These are phyloP conservation scores for Trichomonas vaginalis DNA, from an alignment of 208 protist species.

Conservation along the genomic window DNA sequence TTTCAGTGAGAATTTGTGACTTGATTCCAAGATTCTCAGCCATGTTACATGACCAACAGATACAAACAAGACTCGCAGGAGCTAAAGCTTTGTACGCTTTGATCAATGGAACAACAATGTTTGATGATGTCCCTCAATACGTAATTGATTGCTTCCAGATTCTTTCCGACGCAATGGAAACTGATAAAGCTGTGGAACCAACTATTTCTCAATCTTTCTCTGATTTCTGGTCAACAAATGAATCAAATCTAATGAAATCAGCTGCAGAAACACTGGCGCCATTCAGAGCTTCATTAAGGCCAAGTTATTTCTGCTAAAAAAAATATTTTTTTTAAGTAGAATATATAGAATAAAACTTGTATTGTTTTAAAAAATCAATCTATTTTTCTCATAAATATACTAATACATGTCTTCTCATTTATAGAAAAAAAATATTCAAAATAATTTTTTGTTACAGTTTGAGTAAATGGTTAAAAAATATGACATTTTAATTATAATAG, in stretches of 20 bases:
- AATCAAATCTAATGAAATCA: background rate
- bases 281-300: background rate
- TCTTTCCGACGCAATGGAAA: background rate
- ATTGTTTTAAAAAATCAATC: no score
- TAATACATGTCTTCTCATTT: no score
- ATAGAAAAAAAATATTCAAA: no score
- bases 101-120: background rate
- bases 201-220: background rate
- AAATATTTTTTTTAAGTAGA: no score
- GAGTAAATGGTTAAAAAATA: no score
- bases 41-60: background rate
- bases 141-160: background rate
- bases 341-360: no score
- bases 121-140: slow-evolving; percentile 2
- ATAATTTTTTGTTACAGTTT: no score
- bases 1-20: background rate
- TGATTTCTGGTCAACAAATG: background rate
- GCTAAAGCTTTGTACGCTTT: background rate
- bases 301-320: slow-evolving; percentile 9
- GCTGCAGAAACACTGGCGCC: background rate
- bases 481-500: no score
- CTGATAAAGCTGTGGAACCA: background rate
- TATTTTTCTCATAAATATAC: no score
- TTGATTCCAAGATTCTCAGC: background rate
- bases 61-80: background rate